Conservation (phyloP, 768 basidiomycete species). For the Cystofilobasidium capitatum region DNA sequence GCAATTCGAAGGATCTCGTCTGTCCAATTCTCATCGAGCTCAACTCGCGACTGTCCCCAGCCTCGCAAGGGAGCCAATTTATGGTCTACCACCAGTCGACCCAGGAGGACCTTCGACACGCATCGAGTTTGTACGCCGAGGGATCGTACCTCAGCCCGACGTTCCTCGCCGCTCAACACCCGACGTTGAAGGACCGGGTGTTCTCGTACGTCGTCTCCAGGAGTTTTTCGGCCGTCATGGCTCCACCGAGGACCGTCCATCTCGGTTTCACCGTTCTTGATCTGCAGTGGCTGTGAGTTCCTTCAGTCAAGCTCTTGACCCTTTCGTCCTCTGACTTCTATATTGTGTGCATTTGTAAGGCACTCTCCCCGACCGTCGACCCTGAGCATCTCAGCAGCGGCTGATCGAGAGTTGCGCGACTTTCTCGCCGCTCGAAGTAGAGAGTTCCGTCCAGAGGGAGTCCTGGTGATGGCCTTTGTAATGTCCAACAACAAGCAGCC, state of each 20-base stretch:
- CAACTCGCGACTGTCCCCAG: not conserved
- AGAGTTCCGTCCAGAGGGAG: slow-evolving; percentile 32
- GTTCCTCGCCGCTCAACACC: slow-evolving; percentile 13
- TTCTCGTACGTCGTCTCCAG: slow-evolving; percentile 28
- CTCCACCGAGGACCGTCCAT: slow-evolving; percentile 28
- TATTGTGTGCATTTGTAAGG: too few relatives aligned
- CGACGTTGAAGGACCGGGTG: slow-evolving; percentile 25
- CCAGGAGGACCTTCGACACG: slow-evolving; percentile 26
- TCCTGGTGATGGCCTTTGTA: slow-evolving; percentile 31
- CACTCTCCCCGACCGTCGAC: not conserved
- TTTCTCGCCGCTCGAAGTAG: slow-evolving; percentile 31
- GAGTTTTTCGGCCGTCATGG: slow-evolving; percentile 29
- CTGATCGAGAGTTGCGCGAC: slow-evolving; percentile 30
- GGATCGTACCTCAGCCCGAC: slow-evolving; percentile 21
- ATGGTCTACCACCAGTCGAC: not conserved
- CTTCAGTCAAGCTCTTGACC: slow-evolving; percentile 7
- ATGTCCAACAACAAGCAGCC: slow-evolving; percentile 28
- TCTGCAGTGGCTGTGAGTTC: slow-evolving; percentile 31
- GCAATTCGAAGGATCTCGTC: slow-evolving; percentile 5
- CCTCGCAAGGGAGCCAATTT: not conserved
- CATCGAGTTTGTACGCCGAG: slow-evolving; percentile 24
- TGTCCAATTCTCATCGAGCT: slow-evolving; percentile 23
- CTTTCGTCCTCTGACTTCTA: too few relatives aligned
- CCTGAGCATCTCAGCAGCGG: slow-evolving; percentile 23
- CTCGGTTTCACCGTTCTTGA: slow-evolving; percentile 32